Evolutionary conservation across 1,284 basidiomycete genomes (phyloP).

Genomic region (Rhodotorula sp.): DNA sequence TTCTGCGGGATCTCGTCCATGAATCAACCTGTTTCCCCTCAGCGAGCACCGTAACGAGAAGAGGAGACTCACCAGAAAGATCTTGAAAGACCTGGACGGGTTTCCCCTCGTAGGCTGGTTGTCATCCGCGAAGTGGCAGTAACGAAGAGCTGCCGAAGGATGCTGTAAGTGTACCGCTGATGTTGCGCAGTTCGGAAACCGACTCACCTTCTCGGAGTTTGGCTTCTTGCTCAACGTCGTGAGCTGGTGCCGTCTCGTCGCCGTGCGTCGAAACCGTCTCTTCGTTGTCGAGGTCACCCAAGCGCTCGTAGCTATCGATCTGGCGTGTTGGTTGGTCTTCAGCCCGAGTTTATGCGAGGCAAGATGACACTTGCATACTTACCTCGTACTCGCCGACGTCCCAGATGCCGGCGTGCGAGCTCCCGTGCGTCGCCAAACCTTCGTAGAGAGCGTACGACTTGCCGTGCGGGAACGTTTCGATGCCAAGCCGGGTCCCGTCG

Average conservation of each 20-base stretch:
- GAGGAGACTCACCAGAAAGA: neutral
- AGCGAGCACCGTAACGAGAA: neutral
- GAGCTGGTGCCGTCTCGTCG: neutral
- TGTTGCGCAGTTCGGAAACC: neutral
- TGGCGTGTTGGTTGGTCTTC: neutral
- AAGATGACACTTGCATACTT: too few relatives aligned
- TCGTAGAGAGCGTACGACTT: slow-evolving; percentile 23
- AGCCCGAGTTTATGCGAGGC: too few relatives aligned
- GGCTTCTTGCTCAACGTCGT: neutral
- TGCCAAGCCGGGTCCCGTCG: neutral
- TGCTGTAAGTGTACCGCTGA: neutral
- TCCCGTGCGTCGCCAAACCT: neutral
- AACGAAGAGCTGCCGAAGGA: neutral
- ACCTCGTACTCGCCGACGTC: slow-evolving; percentile 30
- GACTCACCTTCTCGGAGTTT: neutral
- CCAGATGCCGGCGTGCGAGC: slow-evolving; percentile 8
- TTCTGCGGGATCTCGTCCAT: neutral
- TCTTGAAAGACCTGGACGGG: neutral
- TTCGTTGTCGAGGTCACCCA: neutral
- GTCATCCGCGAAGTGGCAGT: neutral
- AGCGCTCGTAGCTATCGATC: neutral
- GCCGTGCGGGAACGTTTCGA: slow-evolving; percentile 23
- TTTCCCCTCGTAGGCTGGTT: neutral
- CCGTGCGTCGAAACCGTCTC: neutral
- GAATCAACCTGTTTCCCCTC: neutral